Base-by-base conservation (phyloP, 805 yeast genomes). In the Kazachstania psychrophila region DNA sequence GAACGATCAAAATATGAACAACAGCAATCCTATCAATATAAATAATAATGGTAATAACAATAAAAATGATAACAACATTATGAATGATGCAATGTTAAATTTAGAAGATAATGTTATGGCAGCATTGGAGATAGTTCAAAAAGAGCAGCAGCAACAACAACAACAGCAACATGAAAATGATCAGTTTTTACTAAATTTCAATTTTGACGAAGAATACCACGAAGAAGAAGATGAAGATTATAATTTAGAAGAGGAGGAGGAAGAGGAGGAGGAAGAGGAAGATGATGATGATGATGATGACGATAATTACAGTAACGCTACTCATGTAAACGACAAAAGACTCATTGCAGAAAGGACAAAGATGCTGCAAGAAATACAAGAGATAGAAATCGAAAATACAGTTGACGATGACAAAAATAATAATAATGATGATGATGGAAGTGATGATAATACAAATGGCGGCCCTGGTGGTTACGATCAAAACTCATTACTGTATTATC, bases 81-180 rank as follows among this genome's bases (percentile, higher is more conserved):
- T 54, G 38, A 51, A 52, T 26, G 51, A 50, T 32, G 55, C 56
- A 3, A 47, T 45, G 31, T 22, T 40, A 18, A 43, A 48, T 33
- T 36, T 56, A 3, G 60, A 54, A 6, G 56, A 52, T 29, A 52
- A 54, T 41, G 54, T 50, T 4, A 46, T 55, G 46, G 54, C 53
- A 3, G 54, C 56, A 3, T 48, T 52, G 8, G 49, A 49, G 40
- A 43, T 51, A 22, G 54, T 45, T 8, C 48, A 45, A 26, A 44
- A 48, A 26, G 47, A 45, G 22, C 47, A 47, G 23, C 39, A 41
- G 25, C 27, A 34, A 28, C 34, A 23, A 28, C 34, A 28, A 28
- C 31, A 26, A 8, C 35, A 26, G 14, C 17, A 28, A 13, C 41
- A 28, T 15, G 42, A 31, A 28, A 23, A 31, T 18, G 31, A 32